A percentile compares a stretch with the other conserved stretches of the same genome.
Evolutionary conservation across 2,329 filamentous ascomycete genomes (phyloP).

Genomic region (Microascus cirrosus): DNA sequence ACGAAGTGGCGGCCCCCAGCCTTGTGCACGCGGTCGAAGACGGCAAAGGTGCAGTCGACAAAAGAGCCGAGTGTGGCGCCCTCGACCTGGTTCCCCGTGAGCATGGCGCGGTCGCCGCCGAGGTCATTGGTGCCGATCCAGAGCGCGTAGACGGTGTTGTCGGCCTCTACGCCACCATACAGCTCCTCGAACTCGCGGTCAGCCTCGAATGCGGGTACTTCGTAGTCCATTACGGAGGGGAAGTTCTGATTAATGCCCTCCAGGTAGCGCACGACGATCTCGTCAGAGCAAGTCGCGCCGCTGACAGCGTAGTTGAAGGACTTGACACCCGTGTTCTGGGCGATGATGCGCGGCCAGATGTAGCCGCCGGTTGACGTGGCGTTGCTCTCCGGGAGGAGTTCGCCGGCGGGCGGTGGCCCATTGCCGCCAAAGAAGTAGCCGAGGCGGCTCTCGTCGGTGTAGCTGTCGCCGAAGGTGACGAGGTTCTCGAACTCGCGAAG

Average conservation of each 20-base stretch:
- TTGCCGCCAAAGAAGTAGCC: conserved; percentile 49
- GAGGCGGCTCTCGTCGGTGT: conserved; percentile 61
- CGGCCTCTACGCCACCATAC: conserved; percentile 30
- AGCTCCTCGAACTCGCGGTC: conserved; percentile 31
- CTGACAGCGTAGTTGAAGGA: conserved; percentile 61
- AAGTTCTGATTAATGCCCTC: conserved; percentile 39
- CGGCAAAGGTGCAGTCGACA: conserved; percentile 54
- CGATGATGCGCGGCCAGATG: conserved; percentile 58
- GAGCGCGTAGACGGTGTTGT: conserved; percentile 60
- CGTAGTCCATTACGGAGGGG: conserved; percentile 52
- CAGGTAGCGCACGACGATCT: conserved; percentile 47
- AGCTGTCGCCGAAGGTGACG: conserved; percentile 65
- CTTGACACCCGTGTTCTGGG: conserved; percentile 42
- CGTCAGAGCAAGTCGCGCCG: conserved; percentile 63
- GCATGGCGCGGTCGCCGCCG: conserved; percentile 46
- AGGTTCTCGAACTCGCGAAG: conserved; percentile 41
- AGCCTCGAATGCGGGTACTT: conserved; percentile 44
- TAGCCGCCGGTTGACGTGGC: conserved; percentile 53
- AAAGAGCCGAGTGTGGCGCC: conserved; percentile 54
- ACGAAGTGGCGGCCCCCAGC: conserved; percentile 61
- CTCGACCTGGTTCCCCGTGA: conserved; percentile 50
- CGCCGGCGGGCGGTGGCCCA: conserved; percentile 52
- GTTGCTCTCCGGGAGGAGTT: conserved; percentile 30
- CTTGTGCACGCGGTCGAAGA: conserved; percentile 51
- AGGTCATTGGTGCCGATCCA: conserved; percentile 81